These are phyloP conservation scores for Epichloe gansuensis DNA, from an alignment of 2,329 filamentous ascomycete species.

Conservation along the genomic window DNA sequence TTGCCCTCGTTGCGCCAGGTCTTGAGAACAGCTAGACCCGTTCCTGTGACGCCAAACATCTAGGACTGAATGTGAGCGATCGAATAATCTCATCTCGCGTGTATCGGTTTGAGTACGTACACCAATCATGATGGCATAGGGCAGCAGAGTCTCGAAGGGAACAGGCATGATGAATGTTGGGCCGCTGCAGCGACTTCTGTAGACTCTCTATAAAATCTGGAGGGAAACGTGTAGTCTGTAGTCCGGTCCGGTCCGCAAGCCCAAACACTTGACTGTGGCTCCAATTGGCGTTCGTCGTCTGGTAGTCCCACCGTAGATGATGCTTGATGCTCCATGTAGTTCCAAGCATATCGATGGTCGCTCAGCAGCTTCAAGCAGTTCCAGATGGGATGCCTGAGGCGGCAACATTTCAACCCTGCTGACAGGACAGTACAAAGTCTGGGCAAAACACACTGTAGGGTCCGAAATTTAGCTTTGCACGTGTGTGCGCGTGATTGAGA, in stretches of 20 bases:
- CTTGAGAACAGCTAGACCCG: conserved; percentile 44
- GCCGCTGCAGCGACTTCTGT: conserved; percentile 20
- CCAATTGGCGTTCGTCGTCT: conserved; percentile 4
- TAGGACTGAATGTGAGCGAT: conserved; percentile 18
- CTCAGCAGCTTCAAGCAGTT: neutral
- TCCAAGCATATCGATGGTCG: neutral
- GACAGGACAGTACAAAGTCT: conserved; percentile 1
- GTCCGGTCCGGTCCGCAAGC: neutral
- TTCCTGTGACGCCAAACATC: conserved; percentile 53
- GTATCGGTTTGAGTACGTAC: conserved; percentile 29
- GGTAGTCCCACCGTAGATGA: neutral
- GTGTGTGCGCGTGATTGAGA: neutral
- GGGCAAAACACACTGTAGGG: neutral
- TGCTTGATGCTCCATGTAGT: neutral
- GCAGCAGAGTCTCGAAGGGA: conserved; percentile 52
- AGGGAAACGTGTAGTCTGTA: neutral
- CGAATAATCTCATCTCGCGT: neutral
- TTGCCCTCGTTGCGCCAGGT: conserved; percentile 49
- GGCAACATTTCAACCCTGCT: neutral
- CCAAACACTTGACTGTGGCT: neutral
- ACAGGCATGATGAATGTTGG: conserved; percentile 38
- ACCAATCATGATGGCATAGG: conserved; percentile 51
- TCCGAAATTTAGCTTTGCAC: neutral
- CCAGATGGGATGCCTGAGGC: conserved; percentile 13
- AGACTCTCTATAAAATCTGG: neutral